A percentile compares a stretch with the other conserved stretches of the same genome.
phyloP scores from a whole-genome alignment of 2,329 filamentous ascomycete species.

The Didymella exigua region DNA sequence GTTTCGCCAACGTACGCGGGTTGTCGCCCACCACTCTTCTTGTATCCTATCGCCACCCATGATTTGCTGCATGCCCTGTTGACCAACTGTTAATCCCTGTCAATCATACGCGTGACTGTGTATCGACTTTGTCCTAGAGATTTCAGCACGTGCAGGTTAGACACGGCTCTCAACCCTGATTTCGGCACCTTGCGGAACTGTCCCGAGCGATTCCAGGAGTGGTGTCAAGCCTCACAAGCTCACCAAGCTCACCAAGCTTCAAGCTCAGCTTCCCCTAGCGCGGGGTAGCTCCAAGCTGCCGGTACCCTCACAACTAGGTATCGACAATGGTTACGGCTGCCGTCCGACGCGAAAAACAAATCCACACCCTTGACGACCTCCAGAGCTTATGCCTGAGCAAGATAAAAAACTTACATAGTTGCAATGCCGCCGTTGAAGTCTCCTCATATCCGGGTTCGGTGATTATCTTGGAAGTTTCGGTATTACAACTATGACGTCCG shows the following conservation, averaged over 20 bases:
- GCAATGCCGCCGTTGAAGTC: no score
- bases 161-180: background rate
- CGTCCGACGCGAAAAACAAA: background rate
- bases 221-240: constrained; percentile 11
- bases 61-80: no score
- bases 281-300: constrained; percentile 4
- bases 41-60: no score
- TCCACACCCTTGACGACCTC: background rate
- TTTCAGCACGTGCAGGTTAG: no score
- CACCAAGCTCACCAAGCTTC: constrained; percentile 17
- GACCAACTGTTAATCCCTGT: no score
- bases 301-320: background rate
- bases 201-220: background rate
- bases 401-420: background rate
- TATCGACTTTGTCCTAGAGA: no score
- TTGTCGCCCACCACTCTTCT: no score
- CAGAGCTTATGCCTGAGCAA: background rate
- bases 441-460: background rate
- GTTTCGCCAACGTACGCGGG: no score
- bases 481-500: constrained; percentile 4
- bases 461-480: background rate
- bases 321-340: no score
- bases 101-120: no score
- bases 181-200: background rate
- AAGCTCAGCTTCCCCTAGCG: constrained; percentile 14